Conservation (phyloP, 169 alveolate species). For the Cryptosporidium meleagridis region DNA sequence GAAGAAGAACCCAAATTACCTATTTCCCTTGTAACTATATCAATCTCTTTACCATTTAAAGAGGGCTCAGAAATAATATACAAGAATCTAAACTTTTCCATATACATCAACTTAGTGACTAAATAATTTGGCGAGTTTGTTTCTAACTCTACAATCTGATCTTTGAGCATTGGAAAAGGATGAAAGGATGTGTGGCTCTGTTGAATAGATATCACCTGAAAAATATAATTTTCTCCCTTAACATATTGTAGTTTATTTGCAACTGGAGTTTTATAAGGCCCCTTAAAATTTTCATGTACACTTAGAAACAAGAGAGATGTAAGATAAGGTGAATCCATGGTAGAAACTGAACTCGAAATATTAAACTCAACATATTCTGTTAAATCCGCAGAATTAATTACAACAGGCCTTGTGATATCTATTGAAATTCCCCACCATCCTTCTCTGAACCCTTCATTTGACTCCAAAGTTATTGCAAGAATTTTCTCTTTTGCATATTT, state of each 20-base stretch:
- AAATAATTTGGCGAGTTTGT: conserved; percentile 54
- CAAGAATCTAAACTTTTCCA: conserved; percentile 28
- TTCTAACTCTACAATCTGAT: conserved; percentile 21
- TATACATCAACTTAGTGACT: conserved; percentile 20
- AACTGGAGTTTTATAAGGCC: conserved; percentile 44
- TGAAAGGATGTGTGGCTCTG: conserved; percentile 59
- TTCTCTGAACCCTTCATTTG: conserved; percentile 42
- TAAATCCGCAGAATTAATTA: not conserved
- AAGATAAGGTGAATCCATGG: conserved; percentile 33
- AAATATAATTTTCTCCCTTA: not conserved
- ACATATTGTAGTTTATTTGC: conserved; percentile 11
- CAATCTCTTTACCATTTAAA: conserved; percentile 10
- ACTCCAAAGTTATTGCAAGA: conserved; percentile 13
- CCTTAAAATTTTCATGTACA: conserved; percentile 31
- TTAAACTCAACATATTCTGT: conserved; percentile 32
- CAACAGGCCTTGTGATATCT: conserved; percentile 40
- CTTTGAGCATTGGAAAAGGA: conserved; percentile 57
- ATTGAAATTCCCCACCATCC: conserved; percentile 67
- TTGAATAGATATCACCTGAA: conserved; percentile 39
- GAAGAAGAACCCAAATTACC: conserved; percentile 31
- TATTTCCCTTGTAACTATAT: conserved; percentile 18
- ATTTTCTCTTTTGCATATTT: conserved; percentile 1
- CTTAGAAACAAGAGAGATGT: conserved; percentile 50
- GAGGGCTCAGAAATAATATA: conserved; percentile 31
- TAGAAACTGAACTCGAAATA: conserved; percentile 40